Base-by-base conservation (phyloP, 2,329 filamentous ascomycete species). In the Fusarium sp. region DNA sequence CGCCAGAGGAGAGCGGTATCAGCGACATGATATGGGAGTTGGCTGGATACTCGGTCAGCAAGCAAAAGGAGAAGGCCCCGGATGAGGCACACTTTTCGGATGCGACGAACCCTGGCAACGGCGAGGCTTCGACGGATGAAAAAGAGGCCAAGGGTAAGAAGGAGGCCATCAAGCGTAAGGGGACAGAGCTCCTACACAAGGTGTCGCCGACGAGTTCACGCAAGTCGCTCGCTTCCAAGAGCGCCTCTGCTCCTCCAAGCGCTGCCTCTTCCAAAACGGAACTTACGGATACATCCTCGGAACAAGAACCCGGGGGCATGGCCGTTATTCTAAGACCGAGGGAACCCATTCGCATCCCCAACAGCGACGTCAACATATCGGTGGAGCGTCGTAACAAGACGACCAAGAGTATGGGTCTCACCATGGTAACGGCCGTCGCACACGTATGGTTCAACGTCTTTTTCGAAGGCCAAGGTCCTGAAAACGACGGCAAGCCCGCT, bases 361-460 rank as follows among this genome's bases (percentile, higher is more conserved):
- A 92, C 56, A 95, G 93, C 81, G 97, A 98, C 80, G 88, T 98
- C 76, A 98, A 97, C 81, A 93, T 98, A 74, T 92, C 95, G 59
- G 91, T 98, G 27, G 95, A 98, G 84, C 90, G 95, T 9, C 91
- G 95, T 39, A 97, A 95, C 83, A 93, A 92, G 78, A 91, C 93
- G 2, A 89, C 90, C 6, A 94, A 93, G 78, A 90, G 90, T 11
- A 92, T 97, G 82, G 93, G 95, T 1, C 90, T 94, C 76, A 95
- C 94, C 0, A 94, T 98, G 92, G 95, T 98, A 5, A 98, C 96
- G 0, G 92, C 95, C 0, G 92, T 98, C 11, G 95, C 95, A 0
- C 96, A 98, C 79, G 94, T 98, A 18, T 99, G 97, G 97, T 98
- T 98, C 86, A 99, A 99, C 80, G 87, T 92, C 2, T 98, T 92